These are phyloP conservation scores for Taiozyma sp. DNA, from an alignment of 1,139 yeast species.

Conservation along the genomic window DNA sequence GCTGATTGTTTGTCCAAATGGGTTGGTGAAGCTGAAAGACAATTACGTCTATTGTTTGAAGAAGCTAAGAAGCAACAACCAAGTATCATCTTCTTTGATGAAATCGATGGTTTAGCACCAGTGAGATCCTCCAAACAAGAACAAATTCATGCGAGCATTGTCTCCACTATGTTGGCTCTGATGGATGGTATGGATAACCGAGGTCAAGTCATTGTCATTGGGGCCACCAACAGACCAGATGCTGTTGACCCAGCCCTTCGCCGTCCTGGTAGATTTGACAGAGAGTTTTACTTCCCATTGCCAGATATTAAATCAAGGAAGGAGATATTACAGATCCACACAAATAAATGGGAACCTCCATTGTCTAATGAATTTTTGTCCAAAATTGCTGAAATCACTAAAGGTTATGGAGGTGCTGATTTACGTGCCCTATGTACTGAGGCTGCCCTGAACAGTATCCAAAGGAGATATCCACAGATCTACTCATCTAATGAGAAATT, in stretches of 20 bases:
- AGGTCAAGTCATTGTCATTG: constrained; percentile 96
- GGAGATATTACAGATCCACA: constrained; percentile 78
- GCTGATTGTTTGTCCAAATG: constrained; percentile 97
- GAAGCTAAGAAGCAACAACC: constrained; percentile 98
- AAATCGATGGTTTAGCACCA: constrained; percentile 97
- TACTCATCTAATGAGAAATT: constrained; percentile 75
- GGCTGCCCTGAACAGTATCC: constrained; percentile 89
- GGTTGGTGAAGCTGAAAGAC: constrained; percentile 99
- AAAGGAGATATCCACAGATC: constrained; percentile 90
- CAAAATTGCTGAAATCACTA: constrained; percentile 75
- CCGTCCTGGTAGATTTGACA: constrained; percentile 95
- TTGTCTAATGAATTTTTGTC: constrained; percentile 52
- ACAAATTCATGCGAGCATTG: constrained; percentile 96
- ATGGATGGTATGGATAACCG: constrained; percentile 99
- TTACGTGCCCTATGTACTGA: constrained; percentile 92
- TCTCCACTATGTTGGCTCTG: constrained; percentile 85
- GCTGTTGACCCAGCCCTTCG: constrained; percentile 96
- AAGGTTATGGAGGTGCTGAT: constrained; percentile 99
- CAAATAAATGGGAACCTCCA: constrained; percentile 84
- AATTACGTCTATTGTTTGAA: constrained; percentile 82
- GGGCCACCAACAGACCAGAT: constrained; percentile 98
- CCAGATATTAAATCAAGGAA: constrained; percentile 81
- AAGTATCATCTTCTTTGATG: constrained; percentile 91
- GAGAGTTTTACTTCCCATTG: constrained; percentile 93
- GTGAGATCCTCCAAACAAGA: constrained; percentile 96